Percentiles rank a stretch among this genome's conserved stretches.
Conservation (phyloP, 2,329 filamentous ascomycete genomes). For the Leptodontidium sp. region DNA sequence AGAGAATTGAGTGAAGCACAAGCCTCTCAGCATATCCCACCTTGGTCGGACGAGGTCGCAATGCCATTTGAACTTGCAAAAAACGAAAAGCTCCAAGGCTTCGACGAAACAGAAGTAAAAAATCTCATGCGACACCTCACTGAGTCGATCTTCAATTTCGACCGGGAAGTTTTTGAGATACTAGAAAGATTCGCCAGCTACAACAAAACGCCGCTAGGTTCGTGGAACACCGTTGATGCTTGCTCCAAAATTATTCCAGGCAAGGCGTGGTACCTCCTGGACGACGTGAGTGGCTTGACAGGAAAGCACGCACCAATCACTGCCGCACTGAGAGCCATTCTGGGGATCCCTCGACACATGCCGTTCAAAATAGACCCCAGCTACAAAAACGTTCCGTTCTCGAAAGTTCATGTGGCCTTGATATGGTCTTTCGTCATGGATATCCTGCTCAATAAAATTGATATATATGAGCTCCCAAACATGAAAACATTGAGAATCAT, state of each 20-base stretch:
- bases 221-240: slow-evolving; percentile 16
- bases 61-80: neutral
- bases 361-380: slow-evolving; percentile 6
- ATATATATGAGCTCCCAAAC: slow-evolving; percentile 26
- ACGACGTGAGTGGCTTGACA: slow-evolving; percentile 1
- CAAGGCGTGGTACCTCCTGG: slow-evolving; percentile 9
- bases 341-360: neutral
- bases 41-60: neutral
- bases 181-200: neutral
- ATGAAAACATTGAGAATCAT: slow-evolving; percentile 25
- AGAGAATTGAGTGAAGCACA: neutral
- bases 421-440: slow-evolving; percentile 27
- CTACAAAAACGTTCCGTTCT: slow-evolving; percentile 15
- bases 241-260: neutral
- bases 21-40: neutral
- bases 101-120: neutral
- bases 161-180: neutral
- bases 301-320: slow-evolving; percentile 26
- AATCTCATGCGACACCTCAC: neutral
- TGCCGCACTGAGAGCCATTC: slow-evolving; percentile 22
- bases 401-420: slow-evolving; percentile 16
- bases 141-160: neutral
- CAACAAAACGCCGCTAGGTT: neutral
- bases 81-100: neutral
- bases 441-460: slow-evolving; percentile 17